These are phyloP conservation scores for Ogataea methylovora DNA, from an alignment of 805 yeast species.

Conservation along the genomic window DNA sequence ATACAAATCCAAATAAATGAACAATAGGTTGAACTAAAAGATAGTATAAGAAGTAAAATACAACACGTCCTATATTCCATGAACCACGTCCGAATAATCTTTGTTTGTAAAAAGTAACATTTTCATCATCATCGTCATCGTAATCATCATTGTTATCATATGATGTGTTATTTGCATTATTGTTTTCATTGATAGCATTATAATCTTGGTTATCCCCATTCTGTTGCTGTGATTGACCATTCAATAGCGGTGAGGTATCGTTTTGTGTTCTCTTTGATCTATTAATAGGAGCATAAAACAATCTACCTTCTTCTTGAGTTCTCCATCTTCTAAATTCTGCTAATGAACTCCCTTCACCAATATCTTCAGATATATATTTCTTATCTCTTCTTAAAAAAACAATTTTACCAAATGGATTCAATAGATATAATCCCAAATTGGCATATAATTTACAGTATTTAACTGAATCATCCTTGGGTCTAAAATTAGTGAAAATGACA, in stretches of 20 bases:
- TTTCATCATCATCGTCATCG: slow-evolving; percentile 21
- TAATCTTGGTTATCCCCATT: neutral
- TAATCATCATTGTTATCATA: slow-evolving; percentile 2
- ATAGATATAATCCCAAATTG: slow-evolving; percentile 61
- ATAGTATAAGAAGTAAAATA: slow-evolving; percentile 69
- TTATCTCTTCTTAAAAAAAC: slow-evolving; percentile 73
- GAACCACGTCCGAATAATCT: slow-evolving; percentile 85
- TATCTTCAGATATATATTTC: slow-evolving; percentile 79
- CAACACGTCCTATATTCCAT: slow-evolving; percentile 80
- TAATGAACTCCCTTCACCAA: slow-evolving; percentile 77
- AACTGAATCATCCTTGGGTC: slow-evolving; percentile 37
- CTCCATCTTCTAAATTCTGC: slow-evolving; percentile 89
- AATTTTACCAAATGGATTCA: slow-evolving; percentile 85
- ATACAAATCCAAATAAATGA: slow-evolving; percentile 41
- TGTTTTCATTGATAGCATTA: neutral
- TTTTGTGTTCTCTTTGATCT: neutral
- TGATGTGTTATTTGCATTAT: neutral
- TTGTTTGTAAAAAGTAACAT: slow-evolving; percentile 19
- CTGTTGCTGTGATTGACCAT: no score
- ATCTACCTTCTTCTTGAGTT: slow-evolving; percentile 63
- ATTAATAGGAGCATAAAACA: slow-evolving; percentile 69
- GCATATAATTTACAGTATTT: slow-evolving; percentile 56
- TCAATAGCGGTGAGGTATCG: neutral
- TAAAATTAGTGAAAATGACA: slow-evolving; percentile 36
- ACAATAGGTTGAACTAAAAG: slow-evolving; percentile 62